Evolutionary conservation across 2,329 filamentous ascomycete genomes (phyloP).

Genomic region (Alternaria burnsii): DNA sequence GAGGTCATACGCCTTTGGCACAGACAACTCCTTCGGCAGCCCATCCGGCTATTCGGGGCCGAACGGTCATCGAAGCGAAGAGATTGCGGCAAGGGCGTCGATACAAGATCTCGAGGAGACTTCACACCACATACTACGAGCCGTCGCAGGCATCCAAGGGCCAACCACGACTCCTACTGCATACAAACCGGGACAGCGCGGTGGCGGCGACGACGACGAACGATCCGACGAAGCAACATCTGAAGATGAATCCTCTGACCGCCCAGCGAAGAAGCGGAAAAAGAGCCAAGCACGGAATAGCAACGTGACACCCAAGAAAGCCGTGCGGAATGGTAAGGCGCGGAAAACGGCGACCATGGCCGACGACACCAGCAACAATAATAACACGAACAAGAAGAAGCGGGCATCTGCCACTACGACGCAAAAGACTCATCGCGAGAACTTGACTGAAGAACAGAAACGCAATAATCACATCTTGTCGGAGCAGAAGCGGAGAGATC

Average conservation of each 20-base stretch:
- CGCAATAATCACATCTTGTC: constrained; percentile 86
- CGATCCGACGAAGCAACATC: constrained; percentile 35
- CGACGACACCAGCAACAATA: constrained; percentile 12
- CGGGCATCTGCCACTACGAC: constrained; percentile 33
- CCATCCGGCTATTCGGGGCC: constrained; percentile 37
- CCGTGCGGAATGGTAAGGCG: constrained; percentile 27
- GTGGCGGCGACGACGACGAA: constrained; percentile 39
- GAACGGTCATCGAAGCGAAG: constrained; percentile 32
- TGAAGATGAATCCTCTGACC: constrained; percentile 31
- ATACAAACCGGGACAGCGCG: constrained; percentile 15
- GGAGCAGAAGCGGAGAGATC: constrained; percentile 83
- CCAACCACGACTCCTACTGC: constrained; percentile 17
- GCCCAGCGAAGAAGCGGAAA: constrained; percentile 35
- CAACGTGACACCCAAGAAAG: constrained; percentile 30
- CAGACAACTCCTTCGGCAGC: constrained; percentile 48
- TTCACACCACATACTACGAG: constrained; percentile 25
- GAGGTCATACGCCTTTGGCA: constrained; percentile 47
- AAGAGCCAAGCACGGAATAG: constrained; percentile 27
- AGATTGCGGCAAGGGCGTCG: constrained; percentile 35
- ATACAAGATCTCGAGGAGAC: constrained; percentile 33
- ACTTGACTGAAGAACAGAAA: constrained; percentile 80
- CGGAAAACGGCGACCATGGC: constrained; percentile 32
- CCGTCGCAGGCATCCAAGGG: constrained; percentile 15
- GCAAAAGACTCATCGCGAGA: constrained; percentile 57
- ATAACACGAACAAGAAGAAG: constrained; percentile 40